These are phyloP conservation scores for Cichorium intybus DNA, from an alignment of 140 eudicot genomes.

Conservation along the genomic window DNA sequence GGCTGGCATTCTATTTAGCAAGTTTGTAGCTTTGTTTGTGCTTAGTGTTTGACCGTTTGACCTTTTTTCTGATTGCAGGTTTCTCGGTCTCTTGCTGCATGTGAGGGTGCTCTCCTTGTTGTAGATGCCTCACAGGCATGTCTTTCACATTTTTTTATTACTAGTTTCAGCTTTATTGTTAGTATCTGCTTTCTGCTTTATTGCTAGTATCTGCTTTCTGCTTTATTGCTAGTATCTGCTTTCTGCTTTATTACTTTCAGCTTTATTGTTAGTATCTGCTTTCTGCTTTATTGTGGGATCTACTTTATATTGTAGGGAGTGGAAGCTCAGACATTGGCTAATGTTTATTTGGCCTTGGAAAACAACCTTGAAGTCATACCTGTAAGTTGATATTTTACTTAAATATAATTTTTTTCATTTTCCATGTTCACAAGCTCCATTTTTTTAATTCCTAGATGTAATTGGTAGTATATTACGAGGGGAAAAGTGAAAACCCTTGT, in stretches of 20 bases:
- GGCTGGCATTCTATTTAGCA: constrained; percentile 4
- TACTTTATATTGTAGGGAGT: constrained; percentile 66
- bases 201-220: too few relatives aligned
- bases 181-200: constrained; percentile 7
- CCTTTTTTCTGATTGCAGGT: constrained; percentile 49
- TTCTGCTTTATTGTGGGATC: constrained; percentile 16
- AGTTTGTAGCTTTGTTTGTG: not conserved
- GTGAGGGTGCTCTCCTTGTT: constrained; percentile 99
- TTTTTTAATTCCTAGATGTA: not conserved
- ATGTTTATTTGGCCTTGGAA: constrained; percentile 96
- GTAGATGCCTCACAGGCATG: constrained; percentile 94
- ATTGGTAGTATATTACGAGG: constrained; percentile 3
- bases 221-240: too few relatives aligned
- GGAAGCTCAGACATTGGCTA: constrained; percentile 96
- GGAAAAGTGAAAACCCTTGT: too few relatives aligned
- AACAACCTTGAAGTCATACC: constrained; percentile 97
- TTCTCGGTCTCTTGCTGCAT: constrained; percentile 98
- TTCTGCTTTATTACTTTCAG: too few relatives aligned
- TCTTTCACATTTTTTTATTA: not conserved
- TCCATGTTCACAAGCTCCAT: too few relatives aligned
- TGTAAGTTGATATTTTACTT: constrained; percentile 57
- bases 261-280: too few relatives aligned
- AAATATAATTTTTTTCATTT: too few relatives aligned
- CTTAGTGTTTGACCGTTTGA: constrained; percentile 8
- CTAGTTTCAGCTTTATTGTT: not conserved